A percentile compares a stretch with the other conserved stretches of the same genome.
Conservation (phyloP, 257 asterid genomes). For the Prunella vulgaris region DNA sequence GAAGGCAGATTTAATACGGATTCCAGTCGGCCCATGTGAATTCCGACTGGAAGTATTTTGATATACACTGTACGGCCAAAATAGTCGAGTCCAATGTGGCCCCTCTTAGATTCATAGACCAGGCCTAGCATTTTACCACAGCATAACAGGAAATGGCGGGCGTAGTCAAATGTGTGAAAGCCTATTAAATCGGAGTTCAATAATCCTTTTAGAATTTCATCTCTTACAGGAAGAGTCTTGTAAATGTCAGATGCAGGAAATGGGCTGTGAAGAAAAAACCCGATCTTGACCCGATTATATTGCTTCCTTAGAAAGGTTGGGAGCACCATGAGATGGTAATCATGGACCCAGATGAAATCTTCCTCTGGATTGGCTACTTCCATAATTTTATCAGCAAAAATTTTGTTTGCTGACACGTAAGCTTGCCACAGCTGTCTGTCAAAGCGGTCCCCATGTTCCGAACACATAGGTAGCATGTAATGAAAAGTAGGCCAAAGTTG, state of each 20-base stretch:
- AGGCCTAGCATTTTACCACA: slow-evolving; percentile 74
- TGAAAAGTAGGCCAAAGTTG: background rate
- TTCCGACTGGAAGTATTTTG: slow-evolving; percentile 73
- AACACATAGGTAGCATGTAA: background rate
- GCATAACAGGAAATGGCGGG: slow-evolving; percentile 72
- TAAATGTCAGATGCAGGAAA: slow-evolving; percentile 83
- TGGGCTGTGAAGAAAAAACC: slow-evolving; percentile 80
- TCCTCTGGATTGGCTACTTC: slow-evolving; percentile 70
- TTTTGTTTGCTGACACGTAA: slow-evolving; percentile 61
- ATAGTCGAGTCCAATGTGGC: slow-evolving; percentile 74
- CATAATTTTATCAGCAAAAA: slow-evolving; percentile 64
- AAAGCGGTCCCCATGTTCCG: background rate
- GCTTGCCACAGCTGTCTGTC: slow-evolving; percentile 55
- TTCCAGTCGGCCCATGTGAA: slow-evolving; percentile 27
- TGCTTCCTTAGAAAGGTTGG: slow-evolving; percentile 71
- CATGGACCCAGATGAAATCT: slow-evolving; percentile 74
- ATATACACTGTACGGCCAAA: slow-evolving; percentile 71
- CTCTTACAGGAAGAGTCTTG: slow-evolving; percentile 68
- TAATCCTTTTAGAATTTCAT: slow-evolving; percentile 64
- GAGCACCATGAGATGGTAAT: slow-evolving; percentile 76
- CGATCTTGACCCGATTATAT: slow-evolving; percentile 55
- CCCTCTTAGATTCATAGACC: slow-evolving; percentile 72
- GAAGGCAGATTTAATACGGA: background rate
- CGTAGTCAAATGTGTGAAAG: slow-evolving; percentile 78
- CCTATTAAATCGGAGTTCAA: slow-evolving; percentile 68